phyloP scores from a whole-genome alignment of 495 filamentous ascomycete species.

The Penicillium ochrochloron region DNA sequence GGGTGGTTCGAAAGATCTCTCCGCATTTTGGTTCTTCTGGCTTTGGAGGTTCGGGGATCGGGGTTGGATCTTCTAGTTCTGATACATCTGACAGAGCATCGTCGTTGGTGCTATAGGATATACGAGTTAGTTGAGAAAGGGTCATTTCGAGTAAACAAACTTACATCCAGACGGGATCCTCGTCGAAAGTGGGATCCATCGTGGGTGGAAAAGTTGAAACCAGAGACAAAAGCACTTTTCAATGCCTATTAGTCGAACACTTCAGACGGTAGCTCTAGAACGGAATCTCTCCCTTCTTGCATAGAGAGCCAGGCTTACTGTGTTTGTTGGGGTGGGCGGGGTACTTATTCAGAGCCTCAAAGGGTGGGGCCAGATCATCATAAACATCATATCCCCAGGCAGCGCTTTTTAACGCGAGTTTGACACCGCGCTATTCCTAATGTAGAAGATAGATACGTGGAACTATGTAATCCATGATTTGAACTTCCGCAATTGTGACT shows the following conservation, averaged over 20 bases:
- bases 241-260: background rate
- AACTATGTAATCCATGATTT: background rate
- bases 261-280: background rate
- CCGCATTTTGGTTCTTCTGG: background rate
- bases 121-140: background rate
- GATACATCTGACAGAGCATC: background rate
- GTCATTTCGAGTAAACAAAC: background rate
- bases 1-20: background rate
- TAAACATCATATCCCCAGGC: constrained; percentile 1
- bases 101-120: background rate
- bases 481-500: background rate
- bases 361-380: constrained; percentile 1
- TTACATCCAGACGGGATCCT: constrained; percentile 6
- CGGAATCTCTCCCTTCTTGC: background rate
- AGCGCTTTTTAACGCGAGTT: background rate
- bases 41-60: background rate
- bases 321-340: background rate
- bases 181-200: background rate
- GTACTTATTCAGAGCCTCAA: background rate
- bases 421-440: background rate
- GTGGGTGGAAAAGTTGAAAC: no score
- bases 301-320: background rate
- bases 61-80: background rate
- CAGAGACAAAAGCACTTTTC: background rate
- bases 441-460: background rate